Conservation (phyloP, 257 asterid species). For the Marsdenia floribunda region DNA sequence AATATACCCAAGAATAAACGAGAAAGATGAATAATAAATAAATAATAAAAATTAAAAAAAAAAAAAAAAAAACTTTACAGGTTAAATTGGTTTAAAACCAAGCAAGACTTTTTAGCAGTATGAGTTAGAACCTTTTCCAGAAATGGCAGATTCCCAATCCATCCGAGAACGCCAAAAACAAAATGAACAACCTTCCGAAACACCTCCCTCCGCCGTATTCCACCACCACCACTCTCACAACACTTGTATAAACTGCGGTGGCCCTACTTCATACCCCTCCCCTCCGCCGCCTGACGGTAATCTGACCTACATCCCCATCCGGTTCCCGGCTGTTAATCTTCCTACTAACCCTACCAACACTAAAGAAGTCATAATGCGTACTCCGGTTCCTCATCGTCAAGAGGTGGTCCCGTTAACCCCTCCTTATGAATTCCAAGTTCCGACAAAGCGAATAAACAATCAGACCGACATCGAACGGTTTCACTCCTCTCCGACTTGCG, state of each 20-base stretch:
- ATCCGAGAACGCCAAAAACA: background rate
- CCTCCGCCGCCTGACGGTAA: conserved; percentile 63
- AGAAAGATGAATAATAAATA: too few relatives aligned
- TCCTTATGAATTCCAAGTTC: conserved; percentile 56
- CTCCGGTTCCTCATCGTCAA: conserved; percentile 85
- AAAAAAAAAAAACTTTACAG: too few relatives aligned
- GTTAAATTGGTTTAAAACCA: too few relatives aligned
- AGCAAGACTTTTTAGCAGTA: background rate
- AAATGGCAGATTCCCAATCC: background rate
- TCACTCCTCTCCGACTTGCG: conserved; percentile 52
- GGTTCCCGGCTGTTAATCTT: conserved; percentile 78
- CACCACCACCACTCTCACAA: conserved; percentile 8
- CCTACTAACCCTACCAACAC: conserved; percentile 59
- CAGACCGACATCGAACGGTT: conserved; percentile 53
- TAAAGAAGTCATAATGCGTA: conserved; percentile 68
- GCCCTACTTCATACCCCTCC: conserved; percentile 49
- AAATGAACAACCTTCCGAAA: background rate
- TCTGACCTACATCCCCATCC: conserved; percentile 84
- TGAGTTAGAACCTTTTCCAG: background rate
- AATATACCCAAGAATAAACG: background rate
- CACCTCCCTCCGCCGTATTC: conserved; percentile 17
- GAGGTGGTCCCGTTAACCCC: conserved; percentile 39
- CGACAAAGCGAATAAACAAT: conserved; percentile 51
- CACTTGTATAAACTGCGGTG: conserved; percentile 70
- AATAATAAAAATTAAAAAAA: too few relatives aligned